Base-by-base conservation (phyloP, 352 stramenopile genomes). In the Globisporangium sylvaticum region DNA sequence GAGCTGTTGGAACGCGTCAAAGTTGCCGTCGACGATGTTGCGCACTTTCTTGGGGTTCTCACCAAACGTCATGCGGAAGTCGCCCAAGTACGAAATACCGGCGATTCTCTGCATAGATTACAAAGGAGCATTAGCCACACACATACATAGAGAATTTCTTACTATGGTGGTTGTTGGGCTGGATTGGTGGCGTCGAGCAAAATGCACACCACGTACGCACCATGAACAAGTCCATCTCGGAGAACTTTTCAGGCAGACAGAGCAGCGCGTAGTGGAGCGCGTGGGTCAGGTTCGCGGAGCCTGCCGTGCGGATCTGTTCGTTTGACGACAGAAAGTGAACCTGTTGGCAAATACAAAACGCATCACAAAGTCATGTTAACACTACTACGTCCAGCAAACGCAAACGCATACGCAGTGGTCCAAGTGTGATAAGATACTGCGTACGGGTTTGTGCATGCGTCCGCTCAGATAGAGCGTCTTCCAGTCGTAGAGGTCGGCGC, bases 41-140 rank as follows among this genome's bases (percentile, higher is more conserved):
- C 87, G 84, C 25, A 97, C 90, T 61, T 97, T 97, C 64, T 90
- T 90, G 6, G 89, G 90, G 68, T 97, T 96, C 70, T 97, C 90
- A 8, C 88, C 88, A 67, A 97, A 96, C 31, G 76, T 87, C 90
- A 97, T 97, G 39, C 90, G 86, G 61, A 96, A 96, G 69, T 97
- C 90, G 39, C 90, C 90, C 18, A 90, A 56, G 70, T 97, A 97
- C 53, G 90, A 97, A 55, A 97, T 95, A 3, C 89, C 86, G 18
- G 90, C 90, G 32, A 96, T 95, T 75, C 87, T 90, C 87, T 95
- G 50, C 67, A 15, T 22, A 59, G 3, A 34, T 6, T 7, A 58
- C 24, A 58, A 22, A 56, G 9, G 5, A 15, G 15, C 6, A 15
- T 25, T 4, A 59, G 29, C 3, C 18, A 22, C 42, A n/a, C 42